These are phyloP conservation scores for Neurospora sp. DNA, from an alignment of 495 filamentous ascomycete species.

Conservation along the genomic window DNA sequence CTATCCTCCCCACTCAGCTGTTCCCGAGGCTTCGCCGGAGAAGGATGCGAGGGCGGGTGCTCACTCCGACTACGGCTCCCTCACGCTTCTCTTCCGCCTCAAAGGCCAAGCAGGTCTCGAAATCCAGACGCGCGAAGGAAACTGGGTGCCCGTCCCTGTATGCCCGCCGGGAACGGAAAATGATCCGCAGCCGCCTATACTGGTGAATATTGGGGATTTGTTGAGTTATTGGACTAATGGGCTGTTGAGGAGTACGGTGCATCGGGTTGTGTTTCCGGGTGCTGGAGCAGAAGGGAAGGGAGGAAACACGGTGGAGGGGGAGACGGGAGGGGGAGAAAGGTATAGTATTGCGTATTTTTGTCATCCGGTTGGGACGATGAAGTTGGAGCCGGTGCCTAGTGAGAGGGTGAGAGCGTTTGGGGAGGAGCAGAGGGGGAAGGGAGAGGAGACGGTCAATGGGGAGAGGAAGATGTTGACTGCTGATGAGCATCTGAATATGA, in stretches of 20 bases:
- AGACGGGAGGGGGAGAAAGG: constrained; percentile 40
- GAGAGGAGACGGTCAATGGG: constrained; percentile 29
- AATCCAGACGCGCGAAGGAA: constrained; percentile 51
- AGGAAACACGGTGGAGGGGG: constrained; percentile 34
- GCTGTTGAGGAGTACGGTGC: constrained; percentile 73
- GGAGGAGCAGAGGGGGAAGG: constrained; percentile 2
- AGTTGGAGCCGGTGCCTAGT: constrained; percentile 68
- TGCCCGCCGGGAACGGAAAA: constrained; percentile 39
- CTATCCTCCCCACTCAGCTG: constrained; percentile 44
- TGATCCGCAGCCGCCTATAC: constrained; percentile 59
- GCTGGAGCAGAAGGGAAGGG: neutral
- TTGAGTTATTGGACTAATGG: constrained; percentile 88
- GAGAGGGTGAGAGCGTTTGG: constrained; percentile 26
- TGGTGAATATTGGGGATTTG: constrained; percentile 89
- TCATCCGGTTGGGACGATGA: constrained; percentile 66
- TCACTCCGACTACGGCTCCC: constrained; percentile 84
- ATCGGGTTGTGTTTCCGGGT: constrained; percentile 71
- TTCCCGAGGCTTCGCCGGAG: constrained; percentile 28
- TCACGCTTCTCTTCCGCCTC: constrained; percentile 82
- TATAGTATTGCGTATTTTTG: constrained; percentile 92
- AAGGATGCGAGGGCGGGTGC: constrained; percentile 64
- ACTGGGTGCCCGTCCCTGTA: constrained; percentile 56
- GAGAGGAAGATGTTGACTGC: constrained; percentile 64
- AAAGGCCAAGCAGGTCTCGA: constrained; percentile 79
- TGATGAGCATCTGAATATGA: constrained; percentile 65